A percentile compares a stretch with the other conserved stretches of the same genome.
phyloP scores from a whole-genome alignment of 208 protist genomes.

The Wallacemonas rigidus region DNA sequence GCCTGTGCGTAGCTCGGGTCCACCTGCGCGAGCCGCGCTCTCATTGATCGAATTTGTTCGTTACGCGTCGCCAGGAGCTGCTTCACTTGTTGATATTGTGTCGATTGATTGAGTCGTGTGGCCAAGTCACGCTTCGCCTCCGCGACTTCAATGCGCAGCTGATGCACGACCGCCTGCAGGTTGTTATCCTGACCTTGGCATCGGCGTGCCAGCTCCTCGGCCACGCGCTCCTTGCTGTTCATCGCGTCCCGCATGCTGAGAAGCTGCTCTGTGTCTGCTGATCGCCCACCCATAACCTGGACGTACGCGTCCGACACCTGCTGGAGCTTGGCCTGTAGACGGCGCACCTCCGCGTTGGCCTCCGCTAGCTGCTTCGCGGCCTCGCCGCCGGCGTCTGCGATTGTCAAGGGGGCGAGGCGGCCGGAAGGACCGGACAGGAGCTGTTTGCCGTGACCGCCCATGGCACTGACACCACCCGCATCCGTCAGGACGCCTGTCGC shows the following conservation, averaged over 20 bases:
- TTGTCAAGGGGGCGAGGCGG: slow-evolving; percentile 60
- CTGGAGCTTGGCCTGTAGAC: slow-evolving; percentile 66
- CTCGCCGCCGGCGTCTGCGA: slow-evolving; percentile 58
- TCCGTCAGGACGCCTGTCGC: slow-evolving; percentile 52
- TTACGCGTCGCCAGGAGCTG: slow-evolving; percentile 66
- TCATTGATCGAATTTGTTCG: slow-evolving; percentile 53
- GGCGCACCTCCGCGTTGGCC: slow-evolving; percentile 64
- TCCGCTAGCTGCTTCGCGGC: slow-evolving; percentile 64
- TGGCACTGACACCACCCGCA: slow-evolving; percentile 48
- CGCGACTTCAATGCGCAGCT: slow-evolving; percentile 55
- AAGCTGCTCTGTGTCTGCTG: slow-evolving; percentile 46
- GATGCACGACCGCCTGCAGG: slow-evolving; percentile 35
- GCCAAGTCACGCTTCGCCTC: slow-evolving; percentile 62
- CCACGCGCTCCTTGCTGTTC: slow-evolving; percentile 46
- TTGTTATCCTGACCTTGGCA: slow-evolving; percentile 44
- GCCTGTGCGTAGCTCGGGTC: slow-evolving; percentile 39
- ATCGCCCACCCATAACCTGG: slow-evolving; percentile 50
- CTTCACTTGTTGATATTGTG: slow-evolving; percentile 81
- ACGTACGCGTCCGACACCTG: slow-evolving; percentile 64
- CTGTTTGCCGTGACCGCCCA: slow-evolving; percentile 52
- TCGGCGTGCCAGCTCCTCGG: slow-evolving; percentile 36
- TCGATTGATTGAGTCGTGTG: slow-evolving; percentile 69
- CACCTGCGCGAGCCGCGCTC: slow-evolving; percentile 41
- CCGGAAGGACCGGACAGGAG: slow-evolving; percentile 57
- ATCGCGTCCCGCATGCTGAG: slow-evolving; percentile 53